phyloP scores from a whole-genome alignment of 495 filamentous ascomycete genomes.

The Lophium mytilinum region DNA sequence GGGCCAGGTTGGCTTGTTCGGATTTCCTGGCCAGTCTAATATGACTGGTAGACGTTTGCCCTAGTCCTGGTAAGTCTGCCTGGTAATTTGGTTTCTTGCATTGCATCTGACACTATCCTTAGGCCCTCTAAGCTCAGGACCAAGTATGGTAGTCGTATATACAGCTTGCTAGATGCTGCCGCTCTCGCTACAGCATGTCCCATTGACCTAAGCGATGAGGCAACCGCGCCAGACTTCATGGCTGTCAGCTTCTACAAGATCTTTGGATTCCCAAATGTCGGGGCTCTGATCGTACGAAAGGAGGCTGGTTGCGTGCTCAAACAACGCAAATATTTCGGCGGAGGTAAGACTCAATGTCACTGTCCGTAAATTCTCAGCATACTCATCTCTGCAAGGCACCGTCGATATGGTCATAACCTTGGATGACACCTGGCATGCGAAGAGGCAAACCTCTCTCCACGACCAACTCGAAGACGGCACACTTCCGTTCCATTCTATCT shows the following conservation, averaged over 20 bases:
- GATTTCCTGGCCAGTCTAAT: constrained; percentile 73
- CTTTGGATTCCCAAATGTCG: constrained; percentile 72
- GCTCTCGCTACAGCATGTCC: constrained; percentile 60
- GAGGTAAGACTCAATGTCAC: constrained; percentile 38
- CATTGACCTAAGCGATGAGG: constrained; percentile 52
- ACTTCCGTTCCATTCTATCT: constrained; percentile 67
- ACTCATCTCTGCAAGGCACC: too few species aligned
- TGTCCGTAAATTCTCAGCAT: background rate
- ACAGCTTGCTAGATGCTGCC: constrained; percentile 64
- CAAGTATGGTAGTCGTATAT: constrained; percentile 35
- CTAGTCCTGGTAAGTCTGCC: constrained; percentile 43
- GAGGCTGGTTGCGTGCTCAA: constrained; percentile 53
- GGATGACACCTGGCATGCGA: constrained; percentile 55
- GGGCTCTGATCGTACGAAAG: constrained; percentile 59
- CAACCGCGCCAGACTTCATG: constrained; percentile 61
- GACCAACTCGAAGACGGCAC: constrained; percentile 72
- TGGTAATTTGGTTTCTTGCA: background rate
- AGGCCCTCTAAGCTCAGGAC: constrained; percentile 37
- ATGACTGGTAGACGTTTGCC: constrained; percentile 66
- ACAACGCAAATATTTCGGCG: constrained; percentile 64
- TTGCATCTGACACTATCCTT: constrained; percentile 14
- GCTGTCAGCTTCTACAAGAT: constrained; percentile 74
- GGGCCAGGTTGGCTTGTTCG: constrained; percentile 50
- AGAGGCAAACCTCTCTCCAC: constrained; percentile 50
- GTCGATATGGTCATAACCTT: constrained; percentile 59